Percentiles rank a stretch among this genome's conserved stretches.
These are phyloP conservation scores for Zymoseptoria tritici DNA, from an alignment of 2,329 filamentous ascomycete species.

Conservation along the genomic window DNA sequence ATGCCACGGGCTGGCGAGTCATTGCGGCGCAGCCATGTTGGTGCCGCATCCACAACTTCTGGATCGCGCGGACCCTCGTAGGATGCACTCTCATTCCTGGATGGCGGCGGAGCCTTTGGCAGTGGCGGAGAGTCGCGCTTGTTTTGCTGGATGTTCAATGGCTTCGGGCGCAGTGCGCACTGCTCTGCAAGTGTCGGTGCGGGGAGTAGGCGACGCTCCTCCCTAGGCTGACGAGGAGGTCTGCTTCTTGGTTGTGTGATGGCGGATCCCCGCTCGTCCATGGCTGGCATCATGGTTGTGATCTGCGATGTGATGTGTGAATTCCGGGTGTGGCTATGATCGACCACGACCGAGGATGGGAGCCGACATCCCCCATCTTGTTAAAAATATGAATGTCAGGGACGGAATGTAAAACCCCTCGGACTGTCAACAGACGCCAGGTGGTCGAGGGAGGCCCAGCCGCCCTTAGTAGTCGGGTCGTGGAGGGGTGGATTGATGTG, in stretches of 20 bases:
- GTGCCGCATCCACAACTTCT: slow-evolving; percentile 20
- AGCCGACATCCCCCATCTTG: slow-evolving; percentile 5
- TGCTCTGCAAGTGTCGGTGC: slow-evolving; percentile 1
- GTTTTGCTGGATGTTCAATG: slow-evolving; percentile 7
- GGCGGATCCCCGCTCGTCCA: not conserved
- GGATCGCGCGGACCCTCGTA: slow-evolving; percentile 15
- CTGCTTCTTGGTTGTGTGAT: not conserved
- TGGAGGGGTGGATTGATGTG: not conserved
- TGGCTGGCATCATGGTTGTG: not conserved
- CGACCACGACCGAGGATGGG: slow-evolving; percentile 2
- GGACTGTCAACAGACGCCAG: slow-evolving; percentile 23
- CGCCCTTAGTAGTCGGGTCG: not conserved
- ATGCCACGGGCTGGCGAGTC: slow-evolving; percentile 1
- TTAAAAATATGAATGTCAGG: slow-evolving; percentile 19
- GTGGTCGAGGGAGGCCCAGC: not conserved
- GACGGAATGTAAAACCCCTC: slow-evolving; percentile 23
- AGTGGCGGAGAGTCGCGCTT: slow-evolving; percentile 2
- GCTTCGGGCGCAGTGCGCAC: slow-evolving; percentile 9
- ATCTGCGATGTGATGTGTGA: not conserved
- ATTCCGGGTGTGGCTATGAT: not conserved
- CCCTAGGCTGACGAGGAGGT: slow-evolving; percentile 7
- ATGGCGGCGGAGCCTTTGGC: slow-evolving; percentile 2
- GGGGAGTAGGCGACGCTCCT: slow-evolving; percentile 10
- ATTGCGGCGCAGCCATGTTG: slow-evolving; percentile 13
- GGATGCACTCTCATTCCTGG: slow-evolving; percentile 2